These are phyloP conservation scores for Yamadazyma ubonensis DNA, from an alignment of 805 yeast genomes.

Conservation along the genomic window DNA sequence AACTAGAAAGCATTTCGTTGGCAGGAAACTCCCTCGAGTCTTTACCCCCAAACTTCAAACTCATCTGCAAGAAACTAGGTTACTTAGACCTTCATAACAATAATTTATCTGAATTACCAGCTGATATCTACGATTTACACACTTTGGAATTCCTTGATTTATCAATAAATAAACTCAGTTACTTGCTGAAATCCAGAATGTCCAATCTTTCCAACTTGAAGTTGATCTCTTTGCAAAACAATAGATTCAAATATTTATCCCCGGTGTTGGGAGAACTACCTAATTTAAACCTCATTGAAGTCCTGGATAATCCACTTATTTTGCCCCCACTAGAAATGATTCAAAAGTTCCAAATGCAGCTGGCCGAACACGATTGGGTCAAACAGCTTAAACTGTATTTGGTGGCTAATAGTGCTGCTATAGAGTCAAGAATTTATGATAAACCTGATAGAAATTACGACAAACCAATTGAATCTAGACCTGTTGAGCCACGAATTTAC, in stretches of 20 bases:
- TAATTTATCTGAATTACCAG: conserved; percentile 53
- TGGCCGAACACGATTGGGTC: conserved; percentile 46
- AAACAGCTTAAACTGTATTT: conserved; percentile 39
- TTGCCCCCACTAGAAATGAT: conserved; percentile 42
- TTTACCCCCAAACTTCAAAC: conserved; percentile 48
- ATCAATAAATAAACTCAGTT: conserved; percentile 52
- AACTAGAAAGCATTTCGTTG: conserved; percentile 52
- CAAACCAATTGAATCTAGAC: too few relatives aligned
- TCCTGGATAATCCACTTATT: conserved; percentile 60
- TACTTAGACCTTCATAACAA: conserved; percentile 70
- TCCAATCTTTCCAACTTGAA: conserved; percentile 45
- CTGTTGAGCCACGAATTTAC: too few relatives aligned
- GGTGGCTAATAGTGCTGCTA: conserved; percentile 29
- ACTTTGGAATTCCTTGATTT: conserved; percentile 65
- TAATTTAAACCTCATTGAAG: conserved; percentile 55
- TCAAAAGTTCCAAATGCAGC: conserved; percentile 35
- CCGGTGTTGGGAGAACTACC: conserved; percentile 50
- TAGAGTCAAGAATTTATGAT: conserved; percentile 31
- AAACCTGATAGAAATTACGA: too few relatives aligned
- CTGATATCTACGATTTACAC: conserved; percentile 28
- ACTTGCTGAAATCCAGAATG: conserved; percentile 46
- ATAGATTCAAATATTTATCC: conserved; percentile 55
- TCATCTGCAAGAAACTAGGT: conserved; percentile 44
- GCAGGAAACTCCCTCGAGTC: conserved; percentile 48
- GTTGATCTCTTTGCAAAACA: conserved; percentile 61